Conservation (phyloP, 1,284 basidiomycete genomes). For the Amylostereum areolatum region DNA sequence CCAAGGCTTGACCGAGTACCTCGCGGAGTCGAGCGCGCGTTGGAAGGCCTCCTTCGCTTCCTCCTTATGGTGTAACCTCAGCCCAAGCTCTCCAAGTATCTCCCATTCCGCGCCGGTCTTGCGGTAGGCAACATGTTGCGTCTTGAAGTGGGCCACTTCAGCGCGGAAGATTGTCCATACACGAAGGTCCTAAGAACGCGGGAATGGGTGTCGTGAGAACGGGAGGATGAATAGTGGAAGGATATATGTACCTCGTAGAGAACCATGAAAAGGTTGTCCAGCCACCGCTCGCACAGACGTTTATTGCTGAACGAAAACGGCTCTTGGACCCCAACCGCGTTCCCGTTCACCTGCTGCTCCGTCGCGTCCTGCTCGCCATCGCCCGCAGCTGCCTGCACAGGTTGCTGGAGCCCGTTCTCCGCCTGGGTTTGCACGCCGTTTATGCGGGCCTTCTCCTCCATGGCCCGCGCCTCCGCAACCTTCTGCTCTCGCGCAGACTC, state of each 20-base stretch:
- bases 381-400: slow-evolving; percentile 52
- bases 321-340: slow-evolving; percentile 36
- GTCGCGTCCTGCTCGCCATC: slow-evolving; percentile 29
- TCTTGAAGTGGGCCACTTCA: slow-evolving; percentile 98
- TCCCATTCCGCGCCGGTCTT: slow-evolving; percentile 99
- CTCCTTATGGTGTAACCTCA: slow-evolving; percentile 92
- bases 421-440: slow-evolving; percentile 1
- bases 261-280: slow-evolving; percentile 99
- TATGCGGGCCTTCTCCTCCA: slow-evolving; percentile 20
- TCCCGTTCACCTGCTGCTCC: slow-evolving; percentile 19
- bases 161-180: slow-evolving; percentile 99
- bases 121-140: slow-evolving; percentile 92
- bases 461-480: slow-evolving; percentile 28
- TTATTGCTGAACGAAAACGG: slow-evolving; percentile 94
- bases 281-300: slow-evolving; percentile 94
- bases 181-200: slow-evolving; percentile 73
- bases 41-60: slow-evolving; percentile 98
- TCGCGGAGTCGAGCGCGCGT: slow-evolving; percentile 81
- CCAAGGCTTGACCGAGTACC: slow-evolving; percentile 92
- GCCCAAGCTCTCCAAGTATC: slow-evolving; percentile 91
- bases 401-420: slow-evolving; percentile 45
- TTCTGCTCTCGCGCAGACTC: slow-evolving; percentile 55
- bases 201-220: no score
- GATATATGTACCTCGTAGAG: slow-evolving; percentile 75
- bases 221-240: neutral